Evolutionary conservation across 331 rosid genomes (phyloP), one percentile per base, ranked within the genome.

Genomic region (Acacia pycnantha): DNA sequence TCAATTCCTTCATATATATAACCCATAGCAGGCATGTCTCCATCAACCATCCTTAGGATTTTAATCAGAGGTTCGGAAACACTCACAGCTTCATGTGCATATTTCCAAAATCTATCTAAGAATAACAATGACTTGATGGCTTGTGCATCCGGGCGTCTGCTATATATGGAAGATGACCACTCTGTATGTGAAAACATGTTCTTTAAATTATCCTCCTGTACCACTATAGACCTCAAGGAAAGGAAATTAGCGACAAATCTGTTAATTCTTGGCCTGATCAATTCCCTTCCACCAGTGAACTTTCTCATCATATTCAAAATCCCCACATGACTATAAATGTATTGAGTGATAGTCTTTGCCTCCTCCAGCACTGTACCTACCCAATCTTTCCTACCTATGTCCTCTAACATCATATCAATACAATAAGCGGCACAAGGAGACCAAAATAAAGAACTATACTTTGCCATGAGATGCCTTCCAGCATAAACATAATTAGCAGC

Each of bases 371-470:
- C 92, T 5, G 88, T 86, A 41, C 79, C 71, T 16, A 91, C 90
- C 92, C 94, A 88, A 44, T 93, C 91, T 79, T 81, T 88, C 69
- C 86, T 89, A 79, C 91, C 73, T 37, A 91, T 84, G 75, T 93
- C 97, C 84, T 89, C 95, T 83, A 91, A 85, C 85, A 93, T 89
- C 81, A 82, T 88, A 82, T 86, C 87, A 3, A 93, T 70, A 77
- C 97, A 89, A 78, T 85, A 78, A 76, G 94, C 82, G 31, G 88
- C 91, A 81, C 91, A 91, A 78, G 95, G 90, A 84, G 95, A 91
- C 95, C 94, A 91, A 88, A 93, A 89, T 86, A 93, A 81, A 69
- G 93, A 82, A 73, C 58, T 85, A 88, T 93, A 93, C 80, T 88
- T 89, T 54, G 80, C 82, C 92, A 86, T 88, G 70, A 93, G 92